A percentile compares a stretch with the other conserved stretches of the same genome.
Evolutionary conservation across 352 stramenopile genomes (phyloP).

Genomic region (Blastocystis sp.): DNA sequence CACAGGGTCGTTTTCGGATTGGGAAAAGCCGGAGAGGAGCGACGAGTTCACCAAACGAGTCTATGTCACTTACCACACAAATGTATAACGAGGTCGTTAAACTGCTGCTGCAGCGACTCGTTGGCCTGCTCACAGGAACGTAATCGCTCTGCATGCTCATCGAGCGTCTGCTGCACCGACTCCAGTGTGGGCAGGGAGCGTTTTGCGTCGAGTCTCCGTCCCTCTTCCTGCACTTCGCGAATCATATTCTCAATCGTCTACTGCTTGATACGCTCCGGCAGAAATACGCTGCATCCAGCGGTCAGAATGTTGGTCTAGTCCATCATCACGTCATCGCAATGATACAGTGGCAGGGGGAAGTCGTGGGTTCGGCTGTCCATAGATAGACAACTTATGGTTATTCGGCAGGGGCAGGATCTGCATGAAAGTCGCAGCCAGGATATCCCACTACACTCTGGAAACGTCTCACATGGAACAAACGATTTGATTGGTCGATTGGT

Average conservation of each 20-base stretch:
- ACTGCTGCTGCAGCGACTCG: neutral
- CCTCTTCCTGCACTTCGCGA: conserved; percentile 16
- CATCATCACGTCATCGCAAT: neutral
- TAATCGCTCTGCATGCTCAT: neutral
- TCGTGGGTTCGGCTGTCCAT: neutral
- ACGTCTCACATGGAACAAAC: too few species aligned
- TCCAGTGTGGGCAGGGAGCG: neutral
- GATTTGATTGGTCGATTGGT: too few species aligned
- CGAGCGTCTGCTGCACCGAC: neutral
- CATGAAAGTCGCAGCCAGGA: neutral
- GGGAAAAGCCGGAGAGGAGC: conserved; percentile 11
- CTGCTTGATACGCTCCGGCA: neutral
- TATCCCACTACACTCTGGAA: too few species aligned
- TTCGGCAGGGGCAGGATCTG: neutral
- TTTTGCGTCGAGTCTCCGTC: neutral
- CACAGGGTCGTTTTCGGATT: neutral
- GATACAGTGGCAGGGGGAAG: neutral
- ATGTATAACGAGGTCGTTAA: neutral
- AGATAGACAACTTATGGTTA: neutral
- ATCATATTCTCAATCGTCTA: conserved; percentile 58
- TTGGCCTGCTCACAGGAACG: neutral
- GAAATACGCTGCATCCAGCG: conserved; percentile 13
- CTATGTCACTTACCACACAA: neutral
- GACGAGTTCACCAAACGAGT: conserved; percentile 37
- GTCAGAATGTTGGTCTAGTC: neutral